phyloP scores from a whole-genome alignment of 176 grass and related monocot species.

The Phoenix roebelenii region DNA sequence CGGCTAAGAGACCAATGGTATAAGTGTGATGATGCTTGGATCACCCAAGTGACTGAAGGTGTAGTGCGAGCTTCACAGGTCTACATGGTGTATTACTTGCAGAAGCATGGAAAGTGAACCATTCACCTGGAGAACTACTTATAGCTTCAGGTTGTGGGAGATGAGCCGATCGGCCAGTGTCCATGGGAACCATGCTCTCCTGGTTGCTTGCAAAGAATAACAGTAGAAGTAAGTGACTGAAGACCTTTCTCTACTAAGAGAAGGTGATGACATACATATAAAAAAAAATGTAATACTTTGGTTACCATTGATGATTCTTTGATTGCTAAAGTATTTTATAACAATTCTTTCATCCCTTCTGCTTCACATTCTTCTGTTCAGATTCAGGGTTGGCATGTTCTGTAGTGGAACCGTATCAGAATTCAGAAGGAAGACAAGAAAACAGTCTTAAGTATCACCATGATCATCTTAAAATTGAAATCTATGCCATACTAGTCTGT shows the following conservation, averaged over 20 bases:
- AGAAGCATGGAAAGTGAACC: slow-evolving; percentile 11
- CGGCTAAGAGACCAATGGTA: slow-evolving; percentile 14
- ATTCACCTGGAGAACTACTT: too few species aligned
- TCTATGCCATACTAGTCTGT: too few species aligned
- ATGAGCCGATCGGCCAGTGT: too few species aligned
- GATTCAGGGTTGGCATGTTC: too few species aligned
- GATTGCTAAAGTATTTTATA: neutral
- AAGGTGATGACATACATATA: neutral
- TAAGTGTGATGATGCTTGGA: slow-evolving; percentile 22
- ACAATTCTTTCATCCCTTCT: too few species aligned
- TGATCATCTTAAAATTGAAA: too few species aligned
- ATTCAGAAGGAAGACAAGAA: too few species aligned
- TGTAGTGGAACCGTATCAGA: too few species aligned
- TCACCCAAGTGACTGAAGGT: slow-evolving; percentile 13
- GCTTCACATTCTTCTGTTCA: too few species aligned
- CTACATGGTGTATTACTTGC: slow-evolving; percentile 25
- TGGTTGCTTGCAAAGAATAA: neutral
- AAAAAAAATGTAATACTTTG: neutral
- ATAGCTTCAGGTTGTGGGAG: too few species aligned
- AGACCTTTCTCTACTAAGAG: too few species aligned
- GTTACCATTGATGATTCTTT: neutral
- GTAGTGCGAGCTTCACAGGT: slow-evolving; percentile 19
- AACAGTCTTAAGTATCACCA: too few species aligned
- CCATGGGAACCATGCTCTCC: neutral
- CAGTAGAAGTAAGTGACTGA: neutral